phyloP scores from a whole-genome alignment of 192 early-diverging fungal genomes.

The Mortierella claussenii region DNA sequence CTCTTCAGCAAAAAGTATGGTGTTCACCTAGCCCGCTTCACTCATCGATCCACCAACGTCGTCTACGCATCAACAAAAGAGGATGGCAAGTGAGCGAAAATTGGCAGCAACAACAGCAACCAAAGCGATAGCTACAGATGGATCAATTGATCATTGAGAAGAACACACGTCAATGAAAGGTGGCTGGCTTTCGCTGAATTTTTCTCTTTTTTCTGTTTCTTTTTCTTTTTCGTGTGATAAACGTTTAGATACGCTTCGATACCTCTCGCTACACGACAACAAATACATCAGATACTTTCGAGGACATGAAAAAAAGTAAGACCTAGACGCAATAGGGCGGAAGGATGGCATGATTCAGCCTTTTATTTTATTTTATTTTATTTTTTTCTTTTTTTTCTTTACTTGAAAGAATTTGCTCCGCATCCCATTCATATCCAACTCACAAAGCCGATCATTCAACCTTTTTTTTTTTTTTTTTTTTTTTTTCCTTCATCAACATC shows the following conservation, averaged over 20 bases:
- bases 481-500: neutral
- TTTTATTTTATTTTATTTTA: too few relatives aligned
- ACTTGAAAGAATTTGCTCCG: too few relatives aligned
- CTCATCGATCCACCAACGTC: conserved; percentile 80
- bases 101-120: neutral
- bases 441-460: neutral
- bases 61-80: conserved; percentile 95
- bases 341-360: too few relatives aligned
- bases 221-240: too few relatives aligned
- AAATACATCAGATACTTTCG: conserved; percentile 93
- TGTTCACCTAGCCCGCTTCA: conserved; percentile 88
- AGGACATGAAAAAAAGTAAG: conserved; percentile 80
- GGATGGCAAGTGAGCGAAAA: conserved; percentile 64
- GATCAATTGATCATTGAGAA: neutral
- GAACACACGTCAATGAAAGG: too few relatives aligned
- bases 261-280: conserved; percentile 95
- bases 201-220: neutral
- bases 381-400: too few relatives aligned
- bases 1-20: conserved; percentile 97
- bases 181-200: neutral
- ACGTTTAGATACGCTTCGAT: conserved; percentile 87
- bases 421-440: too few relatives aligned
- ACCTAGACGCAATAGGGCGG: too few relatives aligned
- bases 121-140: neutral
- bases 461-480: neutral